Evolutionary conservation across 495 filamentous ascomycete genomes (phyloP).

Genomic region (Astrocystis sublimbata): DNA sequence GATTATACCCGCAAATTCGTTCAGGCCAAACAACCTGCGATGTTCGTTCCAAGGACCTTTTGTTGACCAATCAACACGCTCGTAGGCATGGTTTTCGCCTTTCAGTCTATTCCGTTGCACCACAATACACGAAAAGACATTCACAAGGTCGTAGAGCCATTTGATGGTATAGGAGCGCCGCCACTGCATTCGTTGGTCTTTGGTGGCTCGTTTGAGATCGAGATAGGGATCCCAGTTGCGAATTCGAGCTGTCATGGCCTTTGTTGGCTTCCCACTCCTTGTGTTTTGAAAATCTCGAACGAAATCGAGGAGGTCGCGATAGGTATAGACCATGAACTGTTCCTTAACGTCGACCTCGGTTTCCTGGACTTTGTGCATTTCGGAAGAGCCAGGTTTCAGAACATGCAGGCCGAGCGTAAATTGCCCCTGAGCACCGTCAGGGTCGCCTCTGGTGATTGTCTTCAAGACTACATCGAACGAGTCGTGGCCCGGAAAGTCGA

Average conservation of each 20-base stretch:
- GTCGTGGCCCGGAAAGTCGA: conserved; percentile 45
- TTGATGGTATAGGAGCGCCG: conserved; percentile 51
- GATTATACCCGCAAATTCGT: conserved; percentile 41
- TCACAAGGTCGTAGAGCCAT: conserved; percentile 54
- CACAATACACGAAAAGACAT: conserved; percentile 42
- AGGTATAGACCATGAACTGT: conserved; percentile 43
- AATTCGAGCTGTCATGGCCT: conserved; percentile 40
- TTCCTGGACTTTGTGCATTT: conserved; percentile 18
- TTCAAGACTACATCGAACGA: conserved; percentile 41
- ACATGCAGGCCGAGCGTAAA: too few relatives aligned
- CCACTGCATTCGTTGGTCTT: conserved; percentile 44
- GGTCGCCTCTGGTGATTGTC: conserved; percentile 39
- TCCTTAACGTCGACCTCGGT: conserved; percentile 40
- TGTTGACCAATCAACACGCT: conserved; percentile 33
- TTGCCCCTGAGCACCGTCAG: conserved; percentile 35
- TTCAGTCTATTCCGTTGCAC: conserved; percentile 39
- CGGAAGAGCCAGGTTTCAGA: conserved; percentile 22
- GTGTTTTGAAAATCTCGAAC: conserved; percentile 48
- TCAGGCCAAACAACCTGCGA: conserved; percentile 42
- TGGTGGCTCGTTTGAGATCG: conserved; percentile 39
- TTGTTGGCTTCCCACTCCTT: conserved; percentile 48
- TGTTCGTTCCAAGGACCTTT: conserved; percentile 33
- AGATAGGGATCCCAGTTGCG: conserved; percentile 45
- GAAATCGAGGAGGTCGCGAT: conserved; percentile 48
- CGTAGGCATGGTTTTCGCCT: conserved; percentile 33